Evolutionary conservation across 176 grass and related monocot genomes (phyloP).

Genomic region (Aegilops longissima): DNA sequence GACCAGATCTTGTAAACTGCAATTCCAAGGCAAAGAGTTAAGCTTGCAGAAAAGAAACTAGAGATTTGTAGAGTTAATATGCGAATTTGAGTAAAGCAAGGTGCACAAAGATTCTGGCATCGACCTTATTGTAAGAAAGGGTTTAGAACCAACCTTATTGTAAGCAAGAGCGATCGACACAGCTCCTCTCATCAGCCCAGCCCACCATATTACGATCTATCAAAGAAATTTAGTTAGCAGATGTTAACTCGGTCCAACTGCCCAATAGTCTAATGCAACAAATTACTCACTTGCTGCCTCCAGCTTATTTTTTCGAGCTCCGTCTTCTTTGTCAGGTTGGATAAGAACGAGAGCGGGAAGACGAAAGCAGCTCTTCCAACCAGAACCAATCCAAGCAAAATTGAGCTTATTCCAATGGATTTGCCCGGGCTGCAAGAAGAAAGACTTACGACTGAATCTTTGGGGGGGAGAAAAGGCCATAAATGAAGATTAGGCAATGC

Average conservation of each 20-base stretch:
- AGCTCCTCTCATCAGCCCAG: constrained; percentile 98
- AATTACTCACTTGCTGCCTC: constrained; percentile 68
- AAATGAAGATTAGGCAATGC: not conserved
- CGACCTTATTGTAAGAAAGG: not conserved
- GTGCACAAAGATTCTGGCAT: not conserved
- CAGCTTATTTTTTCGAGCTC: constrained; percentile 70
- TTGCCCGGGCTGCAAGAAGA: constrained; percentile 73
- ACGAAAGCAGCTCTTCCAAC: constrained; percentile 96
- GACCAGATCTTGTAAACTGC: constrained; percentile 91
- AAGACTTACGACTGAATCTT: constrained; percentile 17
- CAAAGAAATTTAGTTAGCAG: constrained; percentile 30
- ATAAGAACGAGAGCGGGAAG: constrained; percentile 90
- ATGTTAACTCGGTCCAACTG: not conserved
- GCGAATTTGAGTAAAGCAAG: not conserved
- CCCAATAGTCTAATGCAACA: not conserved
- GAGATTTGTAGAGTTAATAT: not conserved
- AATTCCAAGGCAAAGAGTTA: constrained; percentile 32
- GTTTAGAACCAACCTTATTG: constrained; percentile 73
- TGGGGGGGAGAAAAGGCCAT: not conserved
- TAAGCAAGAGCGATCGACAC: constrained; percentile 99
- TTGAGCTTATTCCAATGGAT: constrained; percentile 81
- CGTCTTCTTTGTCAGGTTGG: constrained; percentile 81
- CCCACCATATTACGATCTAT: constrained; percentile 96
- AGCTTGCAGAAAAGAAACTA: constrained; percentile 9
- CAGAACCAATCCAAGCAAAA: constrained; percentile 85